Conservation (phyloP, 345 rosid species). For the Punica granatum region DNA sequence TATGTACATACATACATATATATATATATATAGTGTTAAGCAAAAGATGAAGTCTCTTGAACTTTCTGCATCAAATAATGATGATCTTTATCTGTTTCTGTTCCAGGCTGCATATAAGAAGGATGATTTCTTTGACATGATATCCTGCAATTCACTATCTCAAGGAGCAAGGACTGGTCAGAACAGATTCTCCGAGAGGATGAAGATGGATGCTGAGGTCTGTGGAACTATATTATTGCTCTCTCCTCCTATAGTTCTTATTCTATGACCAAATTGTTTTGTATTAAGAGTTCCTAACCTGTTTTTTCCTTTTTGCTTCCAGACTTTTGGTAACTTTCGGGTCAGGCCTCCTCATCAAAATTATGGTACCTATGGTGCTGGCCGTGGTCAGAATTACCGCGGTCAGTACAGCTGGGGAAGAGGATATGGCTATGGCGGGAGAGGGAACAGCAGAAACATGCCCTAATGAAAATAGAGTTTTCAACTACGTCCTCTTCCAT, state of each 20-base stretch:
- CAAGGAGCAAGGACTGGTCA: conserved; percentile 26
- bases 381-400: not conserved
- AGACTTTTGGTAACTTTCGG: conserved; percentile 2
- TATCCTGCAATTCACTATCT: conserved; percentile 30
- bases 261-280: not conserved
- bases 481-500: not conserved
- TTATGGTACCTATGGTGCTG: not conserved
- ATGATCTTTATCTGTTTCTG: not conserved
- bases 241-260: not conserved
- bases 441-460: not conserved
- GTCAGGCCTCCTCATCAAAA: not conserved
- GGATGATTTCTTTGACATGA: conserved; percentile 42
- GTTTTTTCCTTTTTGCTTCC: not conserved
- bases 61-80: not conserved
- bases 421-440: not conserved
- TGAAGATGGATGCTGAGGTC: conserved; percentile 35
- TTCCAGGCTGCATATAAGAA: conserved; percentile 37
- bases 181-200: conserved; percentile 28
- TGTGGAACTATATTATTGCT: not conserved
- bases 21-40: not conserved
- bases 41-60: not conserved
- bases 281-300: not conserved
- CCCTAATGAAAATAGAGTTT: not conserved
- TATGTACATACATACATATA: not conserved
- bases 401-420: not conserved